phyloP scores from a whole-genome alignment of 139 green algal species.

The Mesotaenium endlicherianum region DNA sequence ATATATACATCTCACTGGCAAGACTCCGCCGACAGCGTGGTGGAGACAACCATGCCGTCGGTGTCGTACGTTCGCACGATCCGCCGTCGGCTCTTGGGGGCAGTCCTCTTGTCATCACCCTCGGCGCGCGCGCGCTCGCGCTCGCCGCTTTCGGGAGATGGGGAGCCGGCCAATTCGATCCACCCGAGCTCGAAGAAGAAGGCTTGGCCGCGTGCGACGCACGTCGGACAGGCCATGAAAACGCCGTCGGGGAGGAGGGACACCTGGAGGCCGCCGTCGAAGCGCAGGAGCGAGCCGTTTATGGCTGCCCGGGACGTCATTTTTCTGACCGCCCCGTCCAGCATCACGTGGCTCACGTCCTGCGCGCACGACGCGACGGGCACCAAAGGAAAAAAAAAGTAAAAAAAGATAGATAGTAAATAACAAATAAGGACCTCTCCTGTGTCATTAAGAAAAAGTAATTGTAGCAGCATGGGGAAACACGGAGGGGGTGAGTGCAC shows the following conservation, averaged over 20 bases:
- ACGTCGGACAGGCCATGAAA: background rate
- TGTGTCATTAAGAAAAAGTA: too few species aligned
- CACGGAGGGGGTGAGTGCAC: too few species aligned
- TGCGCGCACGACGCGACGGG: background rate
- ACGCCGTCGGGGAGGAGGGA: slow-evolving; percentile 2
- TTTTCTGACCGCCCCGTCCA: background rate
- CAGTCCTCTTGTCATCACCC: too few species aligned
- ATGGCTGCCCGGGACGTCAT: background rate
- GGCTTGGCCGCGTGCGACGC: background rate
- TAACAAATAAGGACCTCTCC: slow-evolving; percentile 1
- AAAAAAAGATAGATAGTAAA: background rate
- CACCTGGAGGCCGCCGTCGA: background rate
- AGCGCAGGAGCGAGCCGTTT: background rate
- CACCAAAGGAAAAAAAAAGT: background rate
- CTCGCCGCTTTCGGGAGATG: too few species aligned
- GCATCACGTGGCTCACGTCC: background rate
- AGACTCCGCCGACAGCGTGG: slow-evolving; percentile 1
- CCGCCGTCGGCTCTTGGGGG: background rate
- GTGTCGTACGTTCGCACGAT: slow-evolving; percentile 3
- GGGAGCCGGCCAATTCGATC: too few species aligned
- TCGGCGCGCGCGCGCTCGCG: too few species aligned
- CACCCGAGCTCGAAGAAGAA: slow-evolving; percentile 7
- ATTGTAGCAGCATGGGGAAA: too few species aligned
- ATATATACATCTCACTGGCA: too few species aligned
- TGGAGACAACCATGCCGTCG: slow-evolving; percentile 22